Conservation (phyloP, 192 early-diverging fungal species). For the Entomortierella beljakovae region DNA sequence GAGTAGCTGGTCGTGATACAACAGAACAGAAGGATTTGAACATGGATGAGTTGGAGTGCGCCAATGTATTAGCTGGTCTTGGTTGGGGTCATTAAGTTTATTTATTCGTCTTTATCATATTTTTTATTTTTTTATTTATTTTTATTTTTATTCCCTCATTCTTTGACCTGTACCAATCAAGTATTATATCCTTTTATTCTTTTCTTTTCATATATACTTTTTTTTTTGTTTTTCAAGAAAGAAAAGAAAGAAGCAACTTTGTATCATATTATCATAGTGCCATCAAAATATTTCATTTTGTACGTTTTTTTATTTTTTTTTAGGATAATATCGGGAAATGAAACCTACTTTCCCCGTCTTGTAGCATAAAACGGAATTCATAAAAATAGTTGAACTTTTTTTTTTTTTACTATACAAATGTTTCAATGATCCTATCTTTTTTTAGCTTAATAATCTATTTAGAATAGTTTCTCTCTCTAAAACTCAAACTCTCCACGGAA, state of each 20-base stretch:
- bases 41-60: constrained; percentile 50
- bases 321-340: too few species aligned
- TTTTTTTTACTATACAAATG: constrained; percentile 21
- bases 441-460: background rate
- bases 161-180: constrained; percentile 28
- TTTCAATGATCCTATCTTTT: background rate
- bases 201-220: background rate
- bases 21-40: constrained; percentile 20
- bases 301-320: too few species aligned
- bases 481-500: constrained; percentile 74
- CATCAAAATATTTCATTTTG: constrained; percentile 4
- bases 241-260: too few species aligned
- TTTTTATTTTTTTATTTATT: constrained; percentile 6
- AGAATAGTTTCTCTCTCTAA: constrained; percentile 27
- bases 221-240: background rate
- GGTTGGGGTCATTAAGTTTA: constrained; percentile 30
- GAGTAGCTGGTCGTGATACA: background rate
- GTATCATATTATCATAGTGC: constrained; percentile 49
- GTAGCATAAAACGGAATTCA: too few species aligned
- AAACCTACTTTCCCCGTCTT: too few species aligned
- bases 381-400: constrained; percentile 15
- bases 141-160: constrained; percentile 2
- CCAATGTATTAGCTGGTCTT: constrained; percentile 42
- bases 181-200: constrained; percentile 11
- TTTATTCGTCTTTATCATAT: background rate